Conservation (phyloP, 176 grass and related monocot genomes). For the Musa troglodytarum region DNA sequence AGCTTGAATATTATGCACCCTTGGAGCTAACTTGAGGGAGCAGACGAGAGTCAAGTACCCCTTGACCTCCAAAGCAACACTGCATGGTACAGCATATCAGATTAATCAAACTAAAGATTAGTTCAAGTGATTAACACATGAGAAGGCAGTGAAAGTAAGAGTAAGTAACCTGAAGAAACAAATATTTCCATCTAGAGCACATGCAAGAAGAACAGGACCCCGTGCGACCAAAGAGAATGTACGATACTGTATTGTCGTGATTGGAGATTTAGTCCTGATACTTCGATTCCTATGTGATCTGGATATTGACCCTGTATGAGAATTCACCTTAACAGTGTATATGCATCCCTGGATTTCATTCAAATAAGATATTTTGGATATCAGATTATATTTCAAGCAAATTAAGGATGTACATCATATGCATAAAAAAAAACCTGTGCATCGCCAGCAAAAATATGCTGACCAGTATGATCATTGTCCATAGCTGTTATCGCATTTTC, state of each 20-base stretch:
- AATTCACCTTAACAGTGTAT: slow-evolving; percentile 72
- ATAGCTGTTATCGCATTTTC: slow-evolving; percentile 87
- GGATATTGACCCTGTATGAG: slow-evolving; percentile 73
- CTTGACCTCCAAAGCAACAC: slow-evolving; percentile 54
- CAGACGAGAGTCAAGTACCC: slow-evolving; percentile 83
- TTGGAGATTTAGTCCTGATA: slow-evolving; percentile 59
- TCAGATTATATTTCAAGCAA: neutral
- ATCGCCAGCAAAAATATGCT: slow-evolving; percentile 88
- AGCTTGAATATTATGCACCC: slow-evolving; percentile 48
- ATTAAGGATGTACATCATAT: slow-evolving; percentile 13
- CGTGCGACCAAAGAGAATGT: slow-evolving; percentile 83
- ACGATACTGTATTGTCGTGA: slow-evolving; percentile 74
- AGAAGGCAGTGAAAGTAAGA: slow-evolving; percentile 2
- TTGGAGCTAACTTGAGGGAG: slow-evolving; percentile 67
- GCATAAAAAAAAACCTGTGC: slow-evolving; percentile 48
- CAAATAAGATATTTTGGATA: slow-evolving; percentile 3
- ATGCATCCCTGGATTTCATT: slow-evolving; percentile 61
- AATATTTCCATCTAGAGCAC: slow-evolving; percentile 83
- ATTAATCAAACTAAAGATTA: slow-evolving; percentile 12
- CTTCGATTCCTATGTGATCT: slow-evolving; percentile 81
- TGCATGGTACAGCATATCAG: slow-evolving; percentile 26
- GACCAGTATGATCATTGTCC: slow-evolving; percentile 90
- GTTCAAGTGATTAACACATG: neutral
- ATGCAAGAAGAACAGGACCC: slow-evolving; percentile 81
- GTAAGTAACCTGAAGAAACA: slow-evolving; percentile 75